Conservation (phyloP, 345 rosid genomes). For the Triadica sebifera region DNA sequence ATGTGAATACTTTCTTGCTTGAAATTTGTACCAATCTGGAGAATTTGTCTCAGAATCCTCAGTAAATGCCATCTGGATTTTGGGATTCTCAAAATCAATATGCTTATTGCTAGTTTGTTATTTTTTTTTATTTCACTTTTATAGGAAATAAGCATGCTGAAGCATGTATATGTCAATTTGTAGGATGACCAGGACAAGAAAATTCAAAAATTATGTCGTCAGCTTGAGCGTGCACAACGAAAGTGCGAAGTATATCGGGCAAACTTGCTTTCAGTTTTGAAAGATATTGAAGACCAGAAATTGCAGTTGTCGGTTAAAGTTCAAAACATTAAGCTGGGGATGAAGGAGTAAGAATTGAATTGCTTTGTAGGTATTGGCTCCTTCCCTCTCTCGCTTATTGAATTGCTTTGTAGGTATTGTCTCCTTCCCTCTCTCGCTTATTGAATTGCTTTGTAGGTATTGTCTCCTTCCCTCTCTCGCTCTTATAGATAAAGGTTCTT, state of each 20-base stretch:
- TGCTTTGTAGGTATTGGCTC: neutral
- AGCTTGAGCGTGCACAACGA: slow-evolving; percentile 42
- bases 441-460: neutral
- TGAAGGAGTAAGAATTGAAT: slow-evolving; percentile 13
- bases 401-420: neutral
- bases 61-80: neutral
- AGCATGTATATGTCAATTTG: neutral
- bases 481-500: neutral
- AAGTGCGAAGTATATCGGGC: slow-evolving; percentile 49
- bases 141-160: neutral
- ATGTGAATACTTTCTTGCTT: neutral
- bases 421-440: neutral
- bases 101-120: neutral
- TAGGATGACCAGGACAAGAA: slow-evolving; percentile 51
- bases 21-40: neutral
- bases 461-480: neutral
- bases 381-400: neutral
- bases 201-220: slow-evolving; percentile 36
- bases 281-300: slow-evolving; percentile 54
- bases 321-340: neutral
- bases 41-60: neutral
- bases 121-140: neutral
- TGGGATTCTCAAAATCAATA: neutral
- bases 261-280: slow-evolving; percentile 51
- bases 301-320: slow-evolving; percentile 32